phyloP scores from a whole-genome alignment of 805 yeast species.

The Yarrowia porcina region DNA sequence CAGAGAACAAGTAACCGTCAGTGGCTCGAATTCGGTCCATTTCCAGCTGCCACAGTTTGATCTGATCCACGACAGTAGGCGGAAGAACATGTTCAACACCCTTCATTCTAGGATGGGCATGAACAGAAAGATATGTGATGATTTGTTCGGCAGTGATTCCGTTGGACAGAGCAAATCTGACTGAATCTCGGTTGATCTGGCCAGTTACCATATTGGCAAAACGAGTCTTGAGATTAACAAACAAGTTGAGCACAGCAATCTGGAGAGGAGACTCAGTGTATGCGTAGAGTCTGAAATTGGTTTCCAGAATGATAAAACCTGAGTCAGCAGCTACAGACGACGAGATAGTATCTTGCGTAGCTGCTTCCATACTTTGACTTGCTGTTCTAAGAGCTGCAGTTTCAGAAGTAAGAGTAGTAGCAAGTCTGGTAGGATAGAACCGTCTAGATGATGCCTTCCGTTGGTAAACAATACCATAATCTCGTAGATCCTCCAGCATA shows the following conservation, averaged over 20 bases:
- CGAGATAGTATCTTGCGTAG: conserved; percentile 39
- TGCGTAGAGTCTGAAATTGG: conserved; percentile 89
- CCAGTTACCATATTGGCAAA: conserved; percentile 93
- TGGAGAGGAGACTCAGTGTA: conserved; percentile 93
- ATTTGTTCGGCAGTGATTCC: conserved; percentile 97
- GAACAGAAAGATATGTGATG: conserved; percentile 79
- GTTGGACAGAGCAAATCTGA: conserved; percentile 73
- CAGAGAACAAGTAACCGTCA: conserved; percentile 84
- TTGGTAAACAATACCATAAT: conserved; percentile 85
- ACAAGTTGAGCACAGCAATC: conserved; percentile 84
- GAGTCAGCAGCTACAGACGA: conserved; percentile 36
- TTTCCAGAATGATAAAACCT: conserved; percentile 76
- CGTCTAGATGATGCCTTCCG: conserved; percentile 54
- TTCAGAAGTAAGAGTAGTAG: conserved; percentile 87
- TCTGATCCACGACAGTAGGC: conserved; percentile 96
- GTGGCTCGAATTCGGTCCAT: conserved; percentile 84
- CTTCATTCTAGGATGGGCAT: conserved; percentile 91
- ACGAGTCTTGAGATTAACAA: conserved; percentile 79
- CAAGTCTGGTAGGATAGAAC: conserved; percentile 87
- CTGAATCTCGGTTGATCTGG: conserved; percentile 86
- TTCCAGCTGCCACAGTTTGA: conserved; percentile 93
- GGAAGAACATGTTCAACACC: conserved; percentile 65
- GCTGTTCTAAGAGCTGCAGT: conserved; percentile 68
- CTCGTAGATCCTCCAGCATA: conserved; percentile 85
- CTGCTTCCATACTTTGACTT: conserved; percentile 69